Evolutionary conservation across 2,329 filamentous ascomycete genomes (phyloP), one percentile per base, ranked within the genome.

Genomic region (Arthrobotrys musiformis): DNA sequence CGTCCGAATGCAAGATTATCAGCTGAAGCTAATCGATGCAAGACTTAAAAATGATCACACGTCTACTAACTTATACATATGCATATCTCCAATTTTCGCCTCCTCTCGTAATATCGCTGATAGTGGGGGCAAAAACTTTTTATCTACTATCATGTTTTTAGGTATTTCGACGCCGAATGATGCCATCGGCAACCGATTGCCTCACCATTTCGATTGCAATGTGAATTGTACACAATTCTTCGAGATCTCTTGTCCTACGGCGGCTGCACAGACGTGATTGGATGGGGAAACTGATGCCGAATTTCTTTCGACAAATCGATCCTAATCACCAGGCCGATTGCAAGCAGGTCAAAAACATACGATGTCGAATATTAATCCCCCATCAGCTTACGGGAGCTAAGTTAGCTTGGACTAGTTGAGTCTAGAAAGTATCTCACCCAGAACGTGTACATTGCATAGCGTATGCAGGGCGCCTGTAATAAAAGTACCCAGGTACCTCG

Each of bases 91-190:
- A 28, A 28, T 15, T 42, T 54, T 66, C 62, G 42, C 42, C 62
- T 33, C 60, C 61, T 44, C 37, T 66, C 50, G 33, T 58, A 58
- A 58, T 58, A 7, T 58, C 17, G 54, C 54, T 24, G 30, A 40
- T 26, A 58, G 11, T 40, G 33, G 54, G 37, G 50, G 48, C 33
- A 40, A 68, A 42, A 7, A 17, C 13, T 22, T 35, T 17, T 9
- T 50, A 33, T 17, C 22, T 13, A 30, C 15, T 33, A 33, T 11
- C 37, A 26, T 46, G n/a, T 30, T 58, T 56, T 67, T 37, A 30
- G 67, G 67, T 54, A 70, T 63, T 64, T 61, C 33, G 58, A 72
- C 40, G 58, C 68, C 17, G 19, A 37, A 72, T 72, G 68, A 72
- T 72, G 67, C 68, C 58, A 64, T 62, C 44, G n/a, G 33, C 54